Conservation (phyloP, 495 filamentous ascomycete genomes). For the Coniosporium apollinis region DNA sequence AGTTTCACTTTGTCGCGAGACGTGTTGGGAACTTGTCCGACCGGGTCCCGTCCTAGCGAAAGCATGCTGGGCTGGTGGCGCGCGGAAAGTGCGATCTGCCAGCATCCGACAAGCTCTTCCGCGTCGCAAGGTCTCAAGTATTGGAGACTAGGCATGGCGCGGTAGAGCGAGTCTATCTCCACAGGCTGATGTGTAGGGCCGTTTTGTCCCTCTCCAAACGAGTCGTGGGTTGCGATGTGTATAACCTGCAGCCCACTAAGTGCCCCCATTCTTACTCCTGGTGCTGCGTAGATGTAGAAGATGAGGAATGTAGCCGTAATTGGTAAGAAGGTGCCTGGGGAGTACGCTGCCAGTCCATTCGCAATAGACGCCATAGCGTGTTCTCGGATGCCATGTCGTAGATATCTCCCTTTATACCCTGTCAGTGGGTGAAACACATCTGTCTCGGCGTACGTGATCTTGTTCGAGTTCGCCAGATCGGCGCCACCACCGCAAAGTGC, state of each 20-base stretch:
- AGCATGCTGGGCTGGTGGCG: not conserved
- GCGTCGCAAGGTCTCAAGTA: conserved; percentile 1
- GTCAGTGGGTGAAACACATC: not conserved
- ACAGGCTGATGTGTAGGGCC: conserved; percentile 2
- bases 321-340: conserved; percentile 1
- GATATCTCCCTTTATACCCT: not conserved
- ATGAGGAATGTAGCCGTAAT: conserved; percentile 1
- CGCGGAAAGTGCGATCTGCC: not conserved
- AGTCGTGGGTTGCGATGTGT: conserved; percentile 3
- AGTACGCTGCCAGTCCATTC: conserved; percentile 2
- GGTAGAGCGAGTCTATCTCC: not conserved
- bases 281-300: conserved; percentile 2
- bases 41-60: not conserved
- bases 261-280: conserved; percentile 1
- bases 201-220: not conserved
- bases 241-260: not conserved
- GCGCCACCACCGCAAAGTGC: conserved; percentile 1
- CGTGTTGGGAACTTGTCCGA: not conserved
- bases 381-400: conserved; percentile 1
- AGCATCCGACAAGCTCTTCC: not conserved
- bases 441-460: not conserved
- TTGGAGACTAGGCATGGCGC: not conserved
- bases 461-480: not conserved
- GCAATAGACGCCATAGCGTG: conserved; percentile 2
- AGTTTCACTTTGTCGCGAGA: not conserved